These are phyloP conservation scores for Xylariaceae sp. DNA, from an alignment of 2,329 filamentous ascomycete genomes.

Conservation along the genomic window DNA sequence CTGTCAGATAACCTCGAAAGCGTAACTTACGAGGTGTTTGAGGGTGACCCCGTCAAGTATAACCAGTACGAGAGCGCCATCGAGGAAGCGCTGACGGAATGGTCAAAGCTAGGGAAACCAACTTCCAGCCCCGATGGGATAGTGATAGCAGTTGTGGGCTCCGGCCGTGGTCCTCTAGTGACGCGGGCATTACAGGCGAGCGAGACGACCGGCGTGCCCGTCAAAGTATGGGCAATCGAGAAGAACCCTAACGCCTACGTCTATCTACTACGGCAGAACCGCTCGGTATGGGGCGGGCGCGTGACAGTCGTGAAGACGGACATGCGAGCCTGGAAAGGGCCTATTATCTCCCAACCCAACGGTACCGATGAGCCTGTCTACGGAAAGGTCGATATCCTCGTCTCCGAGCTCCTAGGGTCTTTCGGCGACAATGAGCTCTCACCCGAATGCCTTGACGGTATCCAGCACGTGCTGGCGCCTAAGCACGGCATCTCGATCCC, in stretches of 20 bases:
- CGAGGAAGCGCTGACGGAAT: conserved; percentile 74
- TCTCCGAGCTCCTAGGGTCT: conserved; percentile 90
- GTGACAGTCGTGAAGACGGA: conserved; percentile 93
- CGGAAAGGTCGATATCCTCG: conserved; percentile 80
- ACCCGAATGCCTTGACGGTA: conserved; percentile 92
- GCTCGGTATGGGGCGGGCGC: conserved; percentile 69
- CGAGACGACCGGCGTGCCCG: conserved; percentile 66
- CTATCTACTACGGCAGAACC: conserved; percentile 81
- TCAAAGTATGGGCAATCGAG: conserved; percentile 89
- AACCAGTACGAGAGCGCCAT: conserved; percentile 89
- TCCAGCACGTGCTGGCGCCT: conserved; percentile 79
- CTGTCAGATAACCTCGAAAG: conserved; percentile 95
- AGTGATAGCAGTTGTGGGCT: conserved; percentile 87
- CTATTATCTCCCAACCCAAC: conserved; percentile 47
- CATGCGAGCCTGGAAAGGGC: conserved; percentile 95
- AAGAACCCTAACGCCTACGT: conserved; percentile 99
- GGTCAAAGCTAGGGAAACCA: conserved; percentile 67
- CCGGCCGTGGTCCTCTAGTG: conserved; percentile 87
- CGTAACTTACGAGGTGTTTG: conserved; percentile 96
- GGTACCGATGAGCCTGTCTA: conserved; percentile 44
- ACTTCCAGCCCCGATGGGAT: conserved; percentile 69
- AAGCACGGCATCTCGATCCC: conserved; percentile 89
- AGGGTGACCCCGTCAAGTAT: conserved; percentile 97
- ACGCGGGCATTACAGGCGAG: conserved; percentile 82
- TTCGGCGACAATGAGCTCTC: conserved; percentile 97